Percentiles rank a stretch among this genome's conserved stretches.
phyloP scores from a whole-genome alignment of 169 alveolate species.

The Plasmodium knowlesi region DNA sequence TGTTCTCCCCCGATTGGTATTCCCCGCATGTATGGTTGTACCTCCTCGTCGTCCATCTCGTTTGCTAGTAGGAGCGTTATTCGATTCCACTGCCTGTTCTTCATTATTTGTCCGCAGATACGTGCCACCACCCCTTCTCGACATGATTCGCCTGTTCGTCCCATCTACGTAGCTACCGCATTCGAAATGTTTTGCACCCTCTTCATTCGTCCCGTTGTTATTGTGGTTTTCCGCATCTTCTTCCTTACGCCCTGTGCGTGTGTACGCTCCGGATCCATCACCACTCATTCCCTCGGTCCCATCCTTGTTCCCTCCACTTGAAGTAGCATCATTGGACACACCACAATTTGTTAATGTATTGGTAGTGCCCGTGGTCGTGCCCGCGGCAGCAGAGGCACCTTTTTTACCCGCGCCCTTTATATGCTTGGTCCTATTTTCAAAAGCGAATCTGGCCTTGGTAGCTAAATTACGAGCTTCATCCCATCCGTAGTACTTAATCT shows the following conservation, averaged over 20 bases:
- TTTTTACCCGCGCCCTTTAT: not conserved
- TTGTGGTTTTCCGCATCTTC: not conserved
- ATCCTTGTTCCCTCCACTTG: not conserved
- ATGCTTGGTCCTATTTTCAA: conserved; percentile 46
- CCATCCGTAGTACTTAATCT: conserved; percentile 73
- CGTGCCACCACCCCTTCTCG: conserved; percentile 7
- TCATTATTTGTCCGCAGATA: not conserved
- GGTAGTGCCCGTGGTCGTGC: not conserved
- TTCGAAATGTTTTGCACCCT: not conserved
- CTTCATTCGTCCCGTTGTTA: not conserved
- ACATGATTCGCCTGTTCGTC: conserved; percentile 3
- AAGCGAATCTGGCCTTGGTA: conserved; percentile 63
- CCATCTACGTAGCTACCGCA: not conserved
- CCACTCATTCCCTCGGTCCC: not conserved
- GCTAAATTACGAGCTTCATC: conserved; percentile 72
- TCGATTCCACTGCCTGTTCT: not conserved
- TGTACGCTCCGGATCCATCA: not conserved
- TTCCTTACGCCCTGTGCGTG: not conserved
- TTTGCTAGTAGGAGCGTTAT: not conserved
- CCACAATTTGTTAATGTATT: too few relatives aligned
- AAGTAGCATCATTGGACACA: not conserved
- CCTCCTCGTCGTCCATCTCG: not conserved
- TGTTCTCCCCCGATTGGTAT: not conserved
- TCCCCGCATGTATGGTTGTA: not conserved
- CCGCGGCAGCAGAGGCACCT: not conserved